Evolutionary conservation across 1,284 basidiomycete species (phyloP).

Genomic region (Naganishia sp.): DNA sequence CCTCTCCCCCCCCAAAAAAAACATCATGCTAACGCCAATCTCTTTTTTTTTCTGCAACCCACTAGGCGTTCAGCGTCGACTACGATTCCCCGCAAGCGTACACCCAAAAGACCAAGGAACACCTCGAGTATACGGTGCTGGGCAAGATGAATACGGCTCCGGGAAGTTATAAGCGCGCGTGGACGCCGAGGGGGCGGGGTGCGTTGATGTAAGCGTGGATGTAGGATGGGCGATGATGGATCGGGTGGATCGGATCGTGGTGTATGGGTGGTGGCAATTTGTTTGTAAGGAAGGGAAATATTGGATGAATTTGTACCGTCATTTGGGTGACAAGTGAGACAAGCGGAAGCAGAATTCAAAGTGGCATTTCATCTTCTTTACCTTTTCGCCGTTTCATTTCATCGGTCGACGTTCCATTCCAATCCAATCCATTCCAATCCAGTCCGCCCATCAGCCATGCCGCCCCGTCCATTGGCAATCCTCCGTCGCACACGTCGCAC

Average conservation of each 20-base stretch:
- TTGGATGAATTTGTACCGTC: neutral
- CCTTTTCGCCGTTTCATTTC: too few relatives aligned
- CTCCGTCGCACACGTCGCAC: neutral
- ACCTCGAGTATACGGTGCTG: slow-evolving; percentile 32
- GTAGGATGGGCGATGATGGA: neutral
- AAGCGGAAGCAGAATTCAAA: too few relatives aligned
- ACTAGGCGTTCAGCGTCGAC: slow-evolving; percentile 27
- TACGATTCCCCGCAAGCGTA: slow-evolving; percentile 29
- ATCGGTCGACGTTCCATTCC: neutral
- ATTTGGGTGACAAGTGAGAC: neutral
- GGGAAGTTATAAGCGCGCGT: slow-evolving; percentile 24
- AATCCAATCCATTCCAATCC: neutral
- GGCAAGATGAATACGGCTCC: slow-evolving; percentile 29
- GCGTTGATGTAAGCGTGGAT: slow-evolving; percentile 3
- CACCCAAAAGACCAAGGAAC: slow-evolving; percentile 28
- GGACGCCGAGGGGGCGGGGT: slow-evolving; percentile 23
- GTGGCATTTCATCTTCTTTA: too few relatives aligned
- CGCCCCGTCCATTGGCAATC: neutral
- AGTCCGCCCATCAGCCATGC: neutral
- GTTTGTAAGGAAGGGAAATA: neutral
- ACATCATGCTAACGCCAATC: neutral
- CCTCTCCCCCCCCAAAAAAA: neutral
- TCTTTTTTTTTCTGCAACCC: neutral
- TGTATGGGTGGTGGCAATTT: neutral
- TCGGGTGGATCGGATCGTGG: neutral